Evolutionary conservation across 176 grass and related monocot species (phyloP).

Genomic region (Canna indica): DNA sequence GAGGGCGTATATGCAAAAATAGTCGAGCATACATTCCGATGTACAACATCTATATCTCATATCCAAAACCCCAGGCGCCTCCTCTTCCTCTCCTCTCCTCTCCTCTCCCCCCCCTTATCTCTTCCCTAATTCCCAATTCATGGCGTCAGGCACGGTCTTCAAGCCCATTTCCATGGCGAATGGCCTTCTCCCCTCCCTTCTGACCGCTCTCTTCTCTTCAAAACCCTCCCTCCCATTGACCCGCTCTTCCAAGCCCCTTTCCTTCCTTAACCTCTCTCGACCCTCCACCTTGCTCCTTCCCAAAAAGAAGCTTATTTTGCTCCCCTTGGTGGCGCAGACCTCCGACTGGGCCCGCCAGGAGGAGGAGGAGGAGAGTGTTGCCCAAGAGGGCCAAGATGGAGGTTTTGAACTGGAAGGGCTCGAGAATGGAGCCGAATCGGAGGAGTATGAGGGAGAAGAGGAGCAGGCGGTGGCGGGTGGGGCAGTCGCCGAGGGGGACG

Average conservation of each 20-base stretch:
- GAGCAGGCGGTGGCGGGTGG: slow-evolving; percentile 17
- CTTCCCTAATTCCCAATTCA: not conserved
- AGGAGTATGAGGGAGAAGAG: slow-evolving; percentile 23
- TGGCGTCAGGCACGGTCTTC: not conserved
- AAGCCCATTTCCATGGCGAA: slow-evolving; percentile 18
- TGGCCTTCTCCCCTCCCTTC: not conserved
- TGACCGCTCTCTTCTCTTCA: not conserved
- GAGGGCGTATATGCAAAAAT: too few relatives aligned
- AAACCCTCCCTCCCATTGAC: slow-evolving; percentile 21
- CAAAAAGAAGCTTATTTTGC: slow-evolving; percentile 21
- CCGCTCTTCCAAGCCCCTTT: not conserved
- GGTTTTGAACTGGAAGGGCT: slow-evolving; percentile 8
- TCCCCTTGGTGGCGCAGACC: slow-evolving; percentile 24
- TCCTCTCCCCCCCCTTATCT: not conserved
- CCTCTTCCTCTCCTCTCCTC: too few relatives aligned
- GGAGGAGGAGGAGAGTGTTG: slow-evolving; percentile 9
- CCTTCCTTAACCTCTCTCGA: slow-evolving; percentile 25
- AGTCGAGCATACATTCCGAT: too few relatives aligned
- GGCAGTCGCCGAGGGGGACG: slow-evolving; percentile 9
- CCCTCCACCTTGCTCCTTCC: slow-evolving; percentile 29
- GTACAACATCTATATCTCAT: too few relatives aligned
- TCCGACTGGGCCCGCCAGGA: slow-evolving; percentile 35
- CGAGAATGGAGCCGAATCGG: slow-evolving; percentile 8
- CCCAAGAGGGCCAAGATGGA: not conserved
- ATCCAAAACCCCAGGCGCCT: not conserved